Evolutionary conservation across 768 basidiomycete genomes (phyloP), one percentile per base, ranked within the genome.

Genomic region (Leccinum boreale): DNA sequence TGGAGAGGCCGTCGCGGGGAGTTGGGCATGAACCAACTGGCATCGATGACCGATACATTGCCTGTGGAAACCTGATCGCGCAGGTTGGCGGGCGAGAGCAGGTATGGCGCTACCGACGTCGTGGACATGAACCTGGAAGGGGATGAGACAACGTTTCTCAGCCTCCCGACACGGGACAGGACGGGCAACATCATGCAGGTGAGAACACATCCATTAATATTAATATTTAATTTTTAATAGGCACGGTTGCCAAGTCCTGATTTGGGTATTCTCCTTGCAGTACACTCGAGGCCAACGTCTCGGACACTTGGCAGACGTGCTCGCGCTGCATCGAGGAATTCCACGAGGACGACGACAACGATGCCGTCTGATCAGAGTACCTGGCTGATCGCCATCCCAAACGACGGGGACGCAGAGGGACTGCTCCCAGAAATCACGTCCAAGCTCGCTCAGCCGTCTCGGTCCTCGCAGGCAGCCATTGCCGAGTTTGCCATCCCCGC

Each of bases 321-420:
- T 35, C 53, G 33, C 48, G 50, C 52, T 50, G 28, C 52, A 54
- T 54, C 29, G 59, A 55, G 26, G 60, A 53, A 29, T 51, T 52
- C 56, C 52, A 63, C 36, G 26, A 28, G 49, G 52, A 56, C 53
- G 42, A 52, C 55, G 7, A 60, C 58, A n/a, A 57, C 62, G 59
- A 97, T 97, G 94, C 94, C 94, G 57, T 95, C 93, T 70, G 94
- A 97, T 79, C 88, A 95, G 73, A 90, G 90, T 62, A 95, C 93
- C 65, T 98, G 95, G 95, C 77, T 98, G 62, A 80, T 97, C 59
- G 80, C 94, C 45, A 85, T 92, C 3, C 95, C 95, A 12, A 82
- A 86, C 62, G 87, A 93, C 71, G 92, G 91, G 19, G 92, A 97
- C 65, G 80, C 92, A 0, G 90, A 91, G 58, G 85, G 86, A 6